Evolutionary conservation across 257 asterid species (phyloP), one percentile per base, ranked within the genome.

Genomic region (Parsonsia alboflavescens): DNA sequence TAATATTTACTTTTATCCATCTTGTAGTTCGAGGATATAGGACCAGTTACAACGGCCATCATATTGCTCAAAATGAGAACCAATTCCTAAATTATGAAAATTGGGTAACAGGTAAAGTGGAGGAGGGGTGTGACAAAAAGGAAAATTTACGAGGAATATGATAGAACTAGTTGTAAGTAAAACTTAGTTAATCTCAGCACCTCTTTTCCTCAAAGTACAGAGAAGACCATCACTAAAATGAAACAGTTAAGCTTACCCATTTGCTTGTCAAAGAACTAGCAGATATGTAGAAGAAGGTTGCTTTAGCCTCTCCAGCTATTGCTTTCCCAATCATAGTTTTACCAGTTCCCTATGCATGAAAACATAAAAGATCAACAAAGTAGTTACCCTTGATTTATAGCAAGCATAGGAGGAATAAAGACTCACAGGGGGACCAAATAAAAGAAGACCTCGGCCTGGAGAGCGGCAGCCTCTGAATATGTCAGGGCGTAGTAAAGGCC

Each of bases 251-350:
- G 74, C 87, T 22, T 87, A 92, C 99, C 99, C 99, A 95, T 85
- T 92, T 95, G 92, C 99, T 95, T 36, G 99, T 95, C 83, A 95
- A 76, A 76, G 99, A 95, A 83, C 99, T 95, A 77, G 98, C 96
- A 81, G 99, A 95, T 80, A 95, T 95, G 85, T 95, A 95, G 85
- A 95, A 95, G 85, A 95, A 92, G 71, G 99, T 95, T 68, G 99
- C 99, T 83, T 92, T 92, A 71, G 99, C 98, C 84, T 95, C 99
- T 77, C 99, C 98, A 79, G 99, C 99, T 77, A 95, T 95, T 80
- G 99, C 99, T 87, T 95, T 95, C 75, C 99, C 99, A 72, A 95
- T 92, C 99, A 94, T 94, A 73, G 99, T 94, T 84, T 95, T 92
- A 79, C 99, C 99, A 74, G 99, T 95, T 82, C 99, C 99, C 99